Base-by-base conservation (phyloP, 768 basidiomycete genomes). In the Boletales sp. region DNA sequence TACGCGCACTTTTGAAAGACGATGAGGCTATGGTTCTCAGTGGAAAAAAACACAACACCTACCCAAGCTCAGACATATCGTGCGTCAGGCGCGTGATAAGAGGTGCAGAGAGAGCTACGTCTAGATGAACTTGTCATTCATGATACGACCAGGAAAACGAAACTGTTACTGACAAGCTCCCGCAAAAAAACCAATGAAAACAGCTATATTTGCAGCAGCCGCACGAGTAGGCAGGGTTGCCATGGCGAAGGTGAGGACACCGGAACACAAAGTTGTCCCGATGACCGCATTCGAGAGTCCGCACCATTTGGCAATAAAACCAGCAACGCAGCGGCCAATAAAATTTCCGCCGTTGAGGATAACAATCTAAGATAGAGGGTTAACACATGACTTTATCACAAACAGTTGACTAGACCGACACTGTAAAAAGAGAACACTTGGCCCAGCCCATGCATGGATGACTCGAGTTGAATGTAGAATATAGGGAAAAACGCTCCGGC, bases 391-490 rank as follows among this genome's bases (percentile, higher is more conserved):
- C 37, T 36, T 30, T 21, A 41, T 8, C 10, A 38, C 45, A n/a
- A 50, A 34, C 47, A 44, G 30, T 7, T 3, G 24, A 37, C 29
- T 68, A 27, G 46, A 82, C 82, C 42, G 73, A 27, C 24, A 7
- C 24, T 74, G 55, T 83, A 82, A 57, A 84, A 84, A 1, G 82
- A 77, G 12, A 84, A 66, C 24, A 56, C 61, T 17, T 68, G 57
- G 13, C 68, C 63, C 29, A 81, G 64, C 2, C 76, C 75, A 48
- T 79, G 76, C 47, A 70, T 69, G 30, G 76, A 71, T 8, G 82
- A 74, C 46, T 80, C 74, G 13, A 83, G 66, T 50, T 84, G 83
- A 15, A 84, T 64, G 56, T 79, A 84, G 61, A 81, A 82, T 32
- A 79, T 69, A 0, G 78, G 77, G 42, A 74, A 77, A 52, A 73